phyloP scores from a whole-genome alignment of 2,329 filamentous ascomycete species.

The Fusarium sp. region DNA sequence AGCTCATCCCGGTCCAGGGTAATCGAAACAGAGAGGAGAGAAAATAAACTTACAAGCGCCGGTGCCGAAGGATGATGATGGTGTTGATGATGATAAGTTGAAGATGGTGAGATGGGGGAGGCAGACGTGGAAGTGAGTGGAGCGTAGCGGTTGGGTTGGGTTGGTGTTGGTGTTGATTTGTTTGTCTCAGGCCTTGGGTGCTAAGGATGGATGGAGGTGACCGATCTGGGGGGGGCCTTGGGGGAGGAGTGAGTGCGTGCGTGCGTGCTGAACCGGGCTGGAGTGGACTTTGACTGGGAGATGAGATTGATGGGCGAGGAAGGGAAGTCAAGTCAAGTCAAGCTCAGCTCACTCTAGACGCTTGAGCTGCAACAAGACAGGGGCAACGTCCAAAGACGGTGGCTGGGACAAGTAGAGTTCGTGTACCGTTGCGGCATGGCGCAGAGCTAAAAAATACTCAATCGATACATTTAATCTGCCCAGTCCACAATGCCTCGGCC shows the following conservation, averaged over 20 bases:
- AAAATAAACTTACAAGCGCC: slow-evolving; percentile 33
- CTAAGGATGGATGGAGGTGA: slow-evolving; percentile 14
- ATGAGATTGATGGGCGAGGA: slow-evolving; percentile 25
- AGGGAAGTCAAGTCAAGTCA: not conserved
- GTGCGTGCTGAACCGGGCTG: not conserved
- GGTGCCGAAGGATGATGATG: slow-evolving; percentile 22
- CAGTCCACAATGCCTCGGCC: slow-evolving; percentile 27
- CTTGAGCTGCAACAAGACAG: slow-evolving; percentile 29
- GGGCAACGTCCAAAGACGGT: slow-evolving; percentile 20
- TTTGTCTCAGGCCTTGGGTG: slow-evolving; percentile 19
- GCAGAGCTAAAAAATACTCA: not conserved
- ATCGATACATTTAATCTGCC: slow-evolving; percentile 5
- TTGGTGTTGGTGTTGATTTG: slow-evolving; percentile 38
- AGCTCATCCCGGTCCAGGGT: slow-evolving; percentile 23
- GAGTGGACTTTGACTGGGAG: slow-evolving; percentile 21
- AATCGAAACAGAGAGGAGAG: slow-evolving; percentile 1
- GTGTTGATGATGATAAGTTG: slow-evolving; percentile 33
- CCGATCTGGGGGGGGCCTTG: not conserved
- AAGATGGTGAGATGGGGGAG: slow-evolving; percentile 36
- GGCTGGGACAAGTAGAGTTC: slow-evolving; percentile 27
- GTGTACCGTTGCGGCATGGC: not conserved
- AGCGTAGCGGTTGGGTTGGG: slow-evolving; percentile 33
- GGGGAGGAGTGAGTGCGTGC: not conserved
- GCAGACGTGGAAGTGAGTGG: slow-evolving; percentile 34
- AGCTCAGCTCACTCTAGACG: slow-evolving; percentile 34